A percentile compares a stretch with the other conserved stretches of the same genome.
Evolutionary conservation across 2,329 filamentous ascomycete species (phyloP).

Genomic region (Fonsecaea multimorphosa): DNA sequence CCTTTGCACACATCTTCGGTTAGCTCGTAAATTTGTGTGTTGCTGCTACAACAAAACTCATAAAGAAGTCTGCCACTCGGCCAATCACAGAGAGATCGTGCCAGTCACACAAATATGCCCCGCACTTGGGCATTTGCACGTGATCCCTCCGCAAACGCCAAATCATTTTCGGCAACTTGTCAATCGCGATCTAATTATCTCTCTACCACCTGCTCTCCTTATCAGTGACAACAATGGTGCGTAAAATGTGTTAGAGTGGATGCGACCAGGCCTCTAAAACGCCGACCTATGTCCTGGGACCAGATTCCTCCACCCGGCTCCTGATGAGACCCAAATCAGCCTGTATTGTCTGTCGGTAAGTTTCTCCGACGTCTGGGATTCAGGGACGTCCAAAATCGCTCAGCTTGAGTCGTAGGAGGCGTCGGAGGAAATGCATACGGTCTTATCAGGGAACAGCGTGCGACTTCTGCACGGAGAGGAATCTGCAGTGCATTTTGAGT

Average conservation of each 20-base stretch:
- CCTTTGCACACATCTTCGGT: background rate
- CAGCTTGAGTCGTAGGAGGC: constrained; percentile 18
- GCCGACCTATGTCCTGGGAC: background rate
- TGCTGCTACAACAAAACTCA: background rate
- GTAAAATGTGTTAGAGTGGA: background rate
- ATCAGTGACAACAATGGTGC: background rate
- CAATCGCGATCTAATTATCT: background rate
- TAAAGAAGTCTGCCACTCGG: background rate
- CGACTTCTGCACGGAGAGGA: constrained; percentile 1
- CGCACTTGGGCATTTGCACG: no score
- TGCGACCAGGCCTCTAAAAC: background rate
- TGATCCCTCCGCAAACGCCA: background rate
- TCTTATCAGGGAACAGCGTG: constrained; percentile 1
- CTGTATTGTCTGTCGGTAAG: constrained; percentile 33
- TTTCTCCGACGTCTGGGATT: background rate
- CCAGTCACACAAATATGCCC: background rate
- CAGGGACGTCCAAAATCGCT: constrained; percentile 2
- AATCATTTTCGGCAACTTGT: constrained; percentile 1
- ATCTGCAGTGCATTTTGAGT: background rate
- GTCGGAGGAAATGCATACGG: constrained; percentile 29
- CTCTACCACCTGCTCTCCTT: background rate
- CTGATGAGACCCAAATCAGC: constrained; percentile 17
- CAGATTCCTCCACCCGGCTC: background rate
- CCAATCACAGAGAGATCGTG: background rate
- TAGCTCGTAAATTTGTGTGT: background rate